A percentile compares a stretch with the other conserved stretches of the same genome.
These are phyloP conservation scores for Shiraia sp. DNA, from an alignment of 2,329 filamentous ascomycete genomes.

Conservation along the genomic window DNA sequence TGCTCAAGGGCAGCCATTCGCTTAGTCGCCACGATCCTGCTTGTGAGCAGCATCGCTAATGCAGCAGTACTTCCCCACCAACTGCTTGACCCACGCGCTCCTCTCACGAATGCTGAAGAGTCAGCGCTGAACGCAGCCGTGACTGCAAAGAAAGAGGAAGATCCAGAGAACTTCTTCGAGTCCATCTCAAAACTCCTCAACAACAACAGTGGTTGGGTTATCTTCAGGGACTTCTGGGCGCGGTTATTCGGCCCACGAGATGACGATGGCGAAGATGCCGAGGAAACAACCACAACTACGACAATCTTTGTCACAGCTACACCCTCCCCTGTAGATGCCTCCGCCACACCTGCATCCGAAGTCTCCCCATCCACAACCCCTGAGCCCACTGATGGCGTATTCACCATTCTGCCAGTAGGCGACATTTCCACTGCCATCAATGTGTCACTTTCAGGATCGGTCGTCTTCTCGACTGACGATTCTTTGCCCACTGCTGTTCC, in stretches of 20 bases:
- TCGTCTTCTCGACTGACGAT: neutral
- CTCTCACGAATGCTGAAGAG: neutral
- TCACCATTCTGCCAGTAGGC: slow-evolving; percentile 17
- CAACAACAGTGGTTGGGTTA: slow-evolving; percentile 12
- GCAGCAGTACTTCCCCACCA: slow-evolving; percentile 10
- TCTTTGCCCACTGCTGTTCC: slow-evolving; percentile 4
- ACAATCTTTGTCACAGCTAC: slow-evolving; percentile 5
- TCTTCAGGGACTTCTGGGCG: slow-evolving; percentile 18
- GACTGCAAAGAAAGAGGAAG: neutral
- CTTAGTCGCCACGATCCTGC: slow-evolving; percentile 7
- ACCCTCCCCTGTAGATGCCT: neutral
- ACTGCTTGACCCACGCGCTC: slow-evolving; percentile 7
- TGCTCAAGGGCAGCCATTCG: slow-evolving; percentile 10
- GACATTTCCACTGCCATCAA: slow-evolving; percentile 14
- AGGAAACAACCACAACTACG: neutral
- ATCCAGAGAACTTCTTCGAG: slow-evolving; percentile 10
- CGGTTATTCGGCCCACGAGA: slow-evolving; percentile 10
- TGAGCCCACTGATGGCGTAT: slow-evolving; percentile 1
- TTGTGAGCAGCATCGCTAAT: slow-evolving; percentile 10
- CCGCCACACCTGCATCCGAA: neutral
- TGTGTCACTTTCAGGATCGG: slow-evolving; percentile 4
- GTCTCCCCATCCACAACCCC: neutral
- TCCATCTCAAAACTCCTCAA: slow-evolving; percentile 6
- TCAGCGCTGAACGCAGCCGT: neutral
- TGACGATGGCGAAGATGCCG: slow-evolving; percentile 1